Evolutionary conservation across 202 grass and related monocot genomes (phyloP), one percentile per base, ranked within the genome.

Genomic region (Schoenoplectus tabernaemontani): DNA sequence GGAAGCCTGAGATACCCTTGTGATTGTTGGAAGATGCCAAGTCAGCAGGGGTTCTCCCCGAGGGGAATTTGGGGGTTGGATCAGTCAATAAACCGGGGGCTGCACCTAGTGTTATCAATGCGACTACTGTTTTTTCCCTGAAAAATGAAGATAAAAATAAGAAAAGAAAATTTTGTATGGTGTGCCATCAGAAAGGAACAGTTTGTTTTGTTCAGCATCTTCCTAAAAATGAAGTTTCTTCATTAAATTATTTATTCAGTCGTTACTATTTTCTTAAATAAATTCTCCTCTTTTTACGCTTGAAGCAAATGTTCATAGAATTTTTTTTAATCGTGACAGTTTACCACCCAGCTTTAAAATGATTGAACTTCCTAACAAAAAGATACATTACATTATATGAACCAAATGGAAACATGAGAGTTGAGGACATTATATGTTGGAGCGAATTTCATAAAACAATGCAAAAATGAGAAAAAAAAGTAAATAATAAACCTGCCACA

Each of bases 1-100:
- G 84, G 86, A 90, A 97, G 61, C 94, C 94, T 58, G 94, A 91
- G 83, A 97, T 93, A 69, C 91, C 94, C 87, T 84, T 97, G 86
- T 97, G 85, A 57, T 91, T 89, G 85, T 92, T 97, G 66, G 59
- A 41, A 36, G 86, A 93, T 23, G 94, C 94, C 82, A 97, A 84
- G 87, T 97, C 94, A 85, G 94, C 91, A 81, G 94, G 88, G 73
- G 94, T 92, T 80, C 67, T 86, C 81, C 94, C 94, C 41, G 83
- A 50, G 59, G 94, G 91, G 65, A 84, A 91, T 84, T 85, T 81
- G 17, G 89, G 87, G 3, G 89, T 97, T 64, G 94, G 94, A 78
- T 97, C 91, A 33, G 91, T 89, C 76, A 97, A 83, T 63, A 84
- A 91, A 84, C 94, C 91, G 39, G 94, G 89, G 87, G 87, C 91